phyloP scores from a whole-genome alignment of 2,329 filamentous ascomycete genomes.

The Aspergillus aculeatinus region DNA sequence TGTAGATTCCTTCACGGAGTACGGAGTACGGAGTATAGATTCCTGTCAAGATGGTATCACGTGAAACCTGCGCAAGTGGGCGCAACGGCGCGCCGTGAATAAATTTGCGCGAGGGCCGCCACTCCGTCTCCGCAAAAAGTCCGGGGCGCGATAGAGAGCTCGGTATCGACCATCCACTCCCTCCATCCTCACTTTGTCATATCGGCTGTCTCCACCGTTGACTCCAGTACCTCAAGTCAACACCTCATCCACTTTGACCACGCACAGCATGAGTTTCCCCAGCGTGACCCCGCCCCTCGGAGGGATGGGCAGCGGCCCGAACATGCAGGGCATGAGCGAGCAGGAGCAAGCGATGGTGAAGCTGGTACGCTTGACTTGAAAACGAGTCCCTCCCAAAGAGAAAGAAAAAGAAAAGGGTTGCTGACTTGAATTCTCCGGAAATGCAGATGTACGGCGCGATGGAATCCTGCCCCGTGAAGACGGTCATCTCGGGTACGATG shows the following conservation, averaged over 20 bases:
- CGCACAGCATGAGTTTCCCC: constrained; percentile 37
- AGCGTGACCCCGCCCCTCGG: constrained; percentile 34
- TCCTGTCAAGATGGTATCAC: constrained; percentile 13
- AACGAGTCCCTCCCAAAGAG: no score
- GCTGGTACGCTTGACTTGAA: constrained; percentile 32
- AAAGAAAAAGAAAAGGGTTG: no score
- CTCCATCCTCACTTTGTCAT: background rate
- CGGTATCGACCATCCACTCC: background rate
- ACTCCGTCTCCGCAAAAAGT: constrained; percentile 30
- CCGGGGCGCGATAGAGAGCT: constrained; percentile 7
- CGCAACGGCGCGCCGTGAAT: constrained; percentile 26
- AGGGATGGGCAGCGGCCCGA: constrained; percentile 25
- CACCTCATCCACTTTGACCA: background rate
- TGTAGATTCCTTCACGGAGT: no score
- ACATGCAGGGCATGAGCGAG: constrained; percentile 44
- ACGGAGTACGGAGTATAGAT: background rate
- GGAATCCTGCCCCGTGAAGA: constrained; percentile 90
- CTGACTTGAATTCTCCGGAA: background rate
- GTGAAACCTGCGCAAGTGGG: constrained; percentile 22
- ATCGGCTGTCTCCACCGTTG: background rate
- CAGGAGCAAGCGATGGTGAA: constrained; percentile 51
- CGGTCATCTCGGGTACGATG: constrained; percentile 84
- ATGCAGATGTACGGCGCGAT: constrained; percentile 74
- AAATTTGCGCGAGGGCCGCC: constrained; percentile 30
- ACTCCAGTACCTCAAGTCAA: no score